Percentiles rank a stretch among this genome's conserved stretches.
Evolutionary conservation across 2,329 filamentous ascomycete species (phyloP).

Genomic region (Diaporthe sp.): DNA sequence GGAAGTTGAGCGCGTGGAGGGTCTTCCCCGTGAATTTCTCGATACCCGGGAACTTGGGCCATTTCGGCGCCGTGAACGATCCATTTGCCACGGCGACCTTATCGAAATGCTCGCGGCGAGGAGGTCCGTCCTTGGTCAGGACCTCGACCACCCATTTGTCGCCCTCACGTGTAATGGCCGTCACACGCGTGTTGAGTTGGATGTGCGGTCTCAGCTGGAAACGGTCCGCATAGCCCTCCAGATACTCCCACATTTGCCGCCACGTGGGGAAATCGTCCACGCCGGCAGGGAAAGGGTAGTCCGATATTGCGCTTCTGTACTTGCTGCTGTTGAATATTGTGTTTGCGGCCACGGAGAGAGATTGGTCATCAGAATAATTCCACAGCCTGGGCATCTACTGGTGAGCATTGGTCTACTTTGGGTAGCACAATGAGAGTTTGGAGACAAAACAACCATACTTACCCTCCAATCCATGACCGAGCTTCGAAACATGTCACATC

Average conservation of each 20-base stretch:
- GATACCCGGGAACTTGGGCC: conserved; percentile 27
- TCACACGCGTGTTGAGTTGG: conserved; percentile 17
- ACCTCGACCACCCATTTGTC: conserved; percentile 12
- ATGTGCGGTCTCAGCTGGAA: conserved; percentile 30
- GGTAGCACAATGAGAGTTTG: accelerated
- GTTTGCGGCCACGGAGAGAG: conserved; percentile 32
- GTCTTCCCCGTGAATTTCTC: conserved; percentile 33
- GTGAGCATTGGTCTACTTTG: neutral
- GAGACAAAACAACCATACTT: neutral
- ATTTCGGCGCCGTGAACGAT: neutral
- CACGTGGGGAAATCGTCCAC: conserved; percentile 34
- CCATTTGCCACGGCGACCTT: conserved; percentile 28
- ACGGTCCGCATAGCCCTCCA: conserved; percentile 36
- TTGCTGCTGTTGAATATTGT: conserved; percentile 39
- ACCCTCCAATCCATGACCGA: conserved; percentile 34
- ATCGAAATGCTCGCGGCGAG: neutral
- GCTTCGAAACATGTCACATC: conserved; percentile 38
- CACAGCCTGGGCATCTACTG: conserved; percentile 3
- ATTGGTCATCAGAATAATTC: conserved; percentile 34
- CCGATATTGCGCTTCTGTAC: conserved; percentile 34
- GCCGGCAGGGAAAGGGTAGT: conserved; percentile 35
- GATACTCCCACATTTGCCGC: conserved; percentile 25
- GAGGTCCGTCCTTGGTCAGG: neutral
- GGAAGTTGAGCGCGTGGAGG: conserved; percentile 37
- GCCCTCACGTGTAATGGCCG: neutral